Evolutionary conservation across 2,329 filamentous ascomycete species (phyloP), one percentile per base, ranked within the genome.

Genomic region (Aureobasidium lini): DNA sequence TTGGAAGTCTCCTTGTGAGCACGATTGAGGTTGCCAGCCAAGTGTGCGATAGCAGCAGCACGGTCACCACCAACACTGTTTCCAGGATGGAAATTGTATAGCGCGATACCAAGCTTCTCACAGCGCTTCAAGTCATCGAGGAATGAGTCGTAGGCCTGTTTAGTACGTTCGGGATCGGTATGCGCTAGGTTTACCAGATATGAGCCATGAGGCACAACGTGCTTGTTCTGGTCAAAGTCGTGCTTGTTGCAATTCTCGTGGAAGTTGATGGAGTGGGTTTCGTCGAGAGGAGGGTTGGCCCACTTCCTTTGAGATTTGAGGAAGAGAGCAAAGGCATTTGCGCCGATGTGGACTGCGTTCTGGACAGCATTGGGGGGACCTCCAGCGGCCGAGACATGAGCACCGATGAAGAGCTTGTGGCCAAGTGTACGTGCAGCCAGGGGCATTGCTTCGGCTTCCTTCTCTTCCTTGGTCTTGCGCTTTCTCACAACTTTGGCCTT

Each of bases 81-180:
- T 18, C 94, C 94, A 0, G 94, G 94, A 70, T 99, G 94, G 76
- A 99, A 97, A 74, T 99, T 99, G 78, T 97, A 99, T n/a, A 96
- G 81, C 62, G 77, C 80, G 68, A 99, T 96, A 1, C 91, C 90
- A 0, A 99, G 83, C 47, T 81, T 80, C 69, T 96, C 89, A 72
- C 94, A 97, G 9, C 94, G 85, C 53, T 83, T 77, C 1, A 99
- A 79, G 71, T 99, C 94, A 67, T 99, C 92, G 15, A 95, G 69
- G 72, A 99, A 99, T 60, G 85, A 84, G 40, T 78, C 81, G 70
- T 95, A 96, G 1, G 92, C 92, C 76, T 97, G 91, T 54, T 84
- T 81, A 1, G 91, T 89, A 71, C 95, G 95, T 40, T 80, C 81
- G 29, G 82, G 72, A 68, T 97, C 92, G 4, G 85, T 81, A 69